Conservation (phyloP, 805 yeast species). For the Schwanniomyces pseudopolymorphus region DNA sequence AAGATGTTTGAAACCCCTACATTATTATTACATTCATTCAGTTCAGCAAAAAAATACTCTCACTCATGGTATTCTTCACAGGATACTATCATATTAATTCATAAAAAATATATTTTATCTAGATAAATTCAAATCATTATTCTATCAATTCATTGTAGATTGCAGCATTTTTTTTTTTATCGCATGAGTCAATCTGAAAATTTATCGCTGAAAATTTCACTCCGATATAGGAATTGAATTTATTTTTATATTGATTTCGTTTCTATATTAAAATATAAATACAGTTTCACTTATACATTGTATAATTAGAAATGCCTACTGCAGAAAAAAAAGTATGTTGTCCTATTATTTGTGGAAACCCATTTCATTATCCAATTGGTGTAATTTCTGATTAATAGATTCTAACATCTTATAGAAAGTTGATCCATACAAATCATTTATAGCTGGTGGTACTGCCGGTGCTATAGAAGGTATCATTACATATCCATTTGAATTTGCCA, state of each 20-base stretch:
- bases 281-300: not conserved
- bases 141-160: not conserved
- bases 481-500: conserved; percentile 96
- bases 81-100: too few species aligned
- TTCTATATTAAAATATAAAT: not conserved
- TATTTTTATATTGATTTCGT: not conserved
- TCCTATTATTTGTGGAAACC: too few species aligned
- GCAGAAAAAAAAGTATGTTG: conserved; percentile 6
- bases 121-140: not conserved
- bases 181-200: not conserved
- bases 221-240: not conserved
- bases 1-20: conserved; percentile 14
- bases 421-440: conserved; percentile 77
- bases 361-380: not conserved
- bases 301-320: not conserved
- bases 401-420: conserved; percentile 34
- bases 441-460: conserved; percentile 97
- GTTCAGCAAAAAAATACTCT: not conserved
- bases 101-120: too few species aligned
- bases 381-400: not conserved
- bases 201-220: conserved; percentile 1
- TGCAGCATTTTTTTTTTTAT: not conserved
- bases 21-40: not conserved
- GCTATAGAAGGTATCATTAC: conserved; percentile 92
- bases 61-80: too few species aligned